Conservation (phyloP, 139 green algal species). For the Picochlorum sp. region DNA sequence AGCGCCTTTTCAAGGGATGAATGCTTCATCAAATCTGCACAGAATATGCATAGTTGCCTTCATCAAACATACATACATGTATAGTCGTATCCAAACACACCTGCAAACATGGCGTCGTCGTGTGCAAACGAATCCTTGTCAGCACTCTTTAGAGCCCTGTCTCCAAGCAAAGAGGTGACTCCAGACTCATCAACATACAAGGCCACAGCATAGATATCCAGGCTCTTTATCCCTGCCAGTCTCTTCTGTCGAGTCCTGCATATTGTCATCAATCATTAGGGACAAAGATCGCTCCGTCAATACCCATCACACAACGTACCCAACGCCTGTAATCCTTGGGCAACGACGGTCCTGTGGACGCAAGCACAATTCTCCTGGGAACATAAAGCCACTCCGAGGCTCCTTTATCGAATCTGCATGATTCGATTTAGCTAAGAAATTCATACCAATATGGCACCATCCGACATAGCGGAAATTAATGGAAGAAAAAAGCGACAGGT, state of each 20-base stretch:
- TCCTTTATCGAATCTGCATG: too few relatives aligned
- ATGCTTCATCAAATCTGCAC: too few relatives aligned
- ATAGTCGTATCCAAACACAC: not conserved
- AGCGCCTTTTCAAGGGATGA: conserved; percentile 1
- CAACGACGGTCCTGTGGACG: not conserved
- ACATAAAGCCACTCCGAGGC: not conserved
- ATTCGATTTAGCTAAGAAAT: too few relatives aligned
- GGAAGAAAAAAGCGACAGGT: not conserved
- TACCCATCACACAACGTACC: too few relatives aligned
- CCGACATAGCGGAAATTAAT: not conserved
- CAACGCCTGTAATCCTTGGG: too few relatives aligned
- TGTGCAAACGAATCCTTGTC: not conserved
- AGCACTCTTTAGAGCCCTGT: conserved; percentile 1
- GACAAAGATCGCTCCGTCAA: not conserved
- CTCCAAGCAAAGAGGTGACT: not conserved
- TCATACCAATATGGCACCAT: not conserved
- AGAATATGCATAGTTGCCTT: too few relatives aligned
- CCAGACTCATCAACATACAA: conserved; percentile 14
- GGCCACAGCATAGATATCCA: conserved; percentile 18
- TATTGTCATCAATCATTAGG: not conserved
- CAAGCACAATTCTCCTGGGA: conserved; percentile 7
- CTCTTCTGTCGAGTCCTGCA: conserved; percentile 7
- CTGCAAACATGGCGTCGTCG: not conserved
- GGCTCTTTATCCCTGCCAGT: conserved; percentile 13
- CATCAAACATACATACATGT: too few relatives aligned